A percentile compares a stretch with the other conserved stretches of the same genome.
Conservation (phyloP, 2,329 filamentous ascomycete genomes). For the Aulographum hederae region DNA sequence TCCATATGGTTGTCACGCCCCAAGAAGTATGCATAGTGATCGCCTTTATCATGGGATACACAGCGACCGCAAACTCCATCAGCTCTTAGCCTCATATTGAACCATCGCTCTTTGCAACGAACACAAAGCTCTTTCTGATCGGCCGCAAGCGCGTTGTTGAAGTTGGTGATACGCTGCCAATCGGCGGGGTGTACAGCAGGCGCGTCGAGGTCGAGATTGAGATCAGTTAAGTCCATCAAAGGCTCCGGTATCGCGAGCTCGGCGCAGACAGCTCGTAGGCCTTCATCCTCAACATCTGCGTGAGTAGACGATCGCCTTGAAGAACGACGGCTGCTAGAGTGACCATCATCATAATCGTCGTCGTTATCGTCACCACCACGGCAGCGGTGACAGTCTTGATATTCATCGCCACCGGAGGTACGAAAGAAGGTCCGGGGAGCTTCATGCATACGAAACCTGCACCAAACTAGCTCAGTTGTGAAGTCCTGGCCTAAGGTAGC, state of each 20-base stretch:
- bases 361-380: too few relatives aligned
- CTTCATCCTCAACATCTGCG: too few relatives aligned
- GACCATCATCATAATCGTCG: too few relatives aligned
- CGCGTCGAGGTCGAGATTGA: neutral
- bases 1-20: neutral
- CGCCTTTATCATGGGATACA: neutral
- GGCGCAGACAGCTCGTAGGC: too few relatives aligned
- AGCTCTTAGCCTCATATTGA: neutral
- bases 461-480: too few relatives aligned
- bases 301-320: too few relatives aligned
- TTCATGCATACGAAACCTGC: too few relatives aligned
- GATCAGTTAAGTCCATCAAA: neutral
- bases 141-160: neutral
- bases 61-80: neutral
- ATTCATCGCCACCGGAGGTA: too few relatives aligned
- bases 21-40: neutral
- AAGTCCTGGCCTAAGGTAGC: too few relatives aligned
- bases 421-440: too few relatives aligned
- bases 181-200: neutral
- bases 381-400: too few relatives aligned
- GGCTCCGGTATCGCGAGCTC: neutral
- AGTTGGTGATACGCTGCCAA: neutral
- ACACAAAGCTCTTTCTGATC: neutral
- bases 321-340: too few relatives aligned
- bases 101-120: neutral